Conservation (phyloP, 352 stramenopile species). For the Phytophthora pseudosyringae region DNA sequence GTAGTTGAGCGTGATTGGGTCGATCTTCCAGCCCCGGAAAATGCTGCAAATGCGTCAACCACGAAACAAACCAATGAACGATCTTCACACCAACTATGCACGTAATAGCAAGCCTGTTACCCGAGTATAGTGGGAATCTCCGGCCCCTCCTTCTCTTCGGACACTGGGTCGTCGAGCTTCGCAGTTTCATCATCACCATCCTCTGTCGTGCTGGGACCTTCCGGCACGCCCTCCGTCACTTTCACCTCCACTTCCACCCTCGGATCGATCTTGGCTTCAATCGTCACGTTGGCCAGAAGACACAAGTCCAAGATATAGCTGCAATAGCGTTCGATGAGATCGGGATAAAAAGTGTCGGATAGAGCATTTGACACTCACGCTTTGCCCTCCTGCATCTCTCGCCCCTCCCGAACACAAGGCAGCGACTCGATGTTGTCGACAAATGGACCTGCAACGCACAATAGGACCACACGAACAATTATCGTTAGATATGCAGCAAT, state of each 20-base stretch:
- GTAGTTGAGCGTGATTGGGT: constrained; percentile 79
- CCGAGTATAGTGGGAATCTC: constrained; percentile 58
- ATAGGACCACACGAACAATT: background rate
- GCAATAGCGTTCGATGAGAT: constrained; percentile 5
- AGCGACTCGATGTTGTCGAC: constrained; percentile 35
- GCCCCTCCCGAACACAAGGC: constrained; percentile 53
- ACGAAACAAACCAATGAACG: constrained; percentile 13
- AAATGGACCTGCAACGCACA: constrained; percentile 44
- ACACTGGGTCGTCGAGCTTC: constrained; percentile 18
- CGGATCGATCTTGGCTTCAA: constrained; percentile 38
- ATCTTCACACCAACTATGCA: background rate
- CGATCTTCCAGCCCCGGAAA: constrained; percentile 79
- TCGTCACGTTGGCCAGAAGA: constrained; percentile 67
- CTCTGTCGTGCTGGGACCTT: constrained; percentile 12
- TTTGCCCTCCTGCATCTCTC: constrained; percentile 48
- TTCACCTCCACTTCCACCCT: constrained; percentile 37
- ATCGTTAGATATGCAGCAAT: constrained; percentile 3
- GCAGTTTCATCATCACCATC: constrained; percentile 8
- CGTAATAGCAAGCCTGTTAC: constrained; percentile 28
- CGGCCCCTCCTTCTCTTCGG: constrained; percentile 23
- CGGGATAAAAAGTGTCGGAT: background rate
- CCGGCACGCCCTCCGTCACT: constrained; percentile 15
- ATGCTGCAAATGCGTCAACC: constrained; percentile 46
- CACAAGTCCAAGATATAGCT: constrained; percentile 72
- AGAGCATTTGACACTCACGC: constrained; percentile 36